Percentiles rank a stretch among this genome's conserved stretches.
phyloP scores from a whole-genome alignment of 225 moss, liverwort and hornwort species.

The Climacium dendroides region DNA sequence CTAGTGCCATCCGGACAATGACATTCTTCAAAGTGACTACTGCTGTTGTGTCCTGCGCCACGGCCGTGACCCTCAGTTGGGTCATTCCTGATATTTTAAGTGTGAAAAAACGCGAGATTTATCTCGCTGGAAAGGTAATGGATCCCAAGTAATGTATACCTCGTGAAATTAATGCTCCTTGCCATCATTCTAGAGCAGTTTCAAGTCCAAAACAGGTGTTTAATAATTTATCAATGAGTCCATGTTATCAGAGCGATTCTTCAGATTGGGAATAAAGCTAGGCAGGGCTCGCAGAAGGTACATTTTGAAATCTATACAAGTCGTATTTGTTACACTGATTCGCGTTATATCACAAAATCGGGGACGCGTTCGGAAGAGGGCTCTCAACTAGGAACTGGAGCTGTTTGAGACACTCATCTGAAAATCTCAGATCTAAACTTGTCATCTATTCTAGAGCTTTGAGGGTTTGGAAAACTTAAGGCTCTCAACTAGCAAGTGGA shows the following conservation, averaged over 20 bases:
- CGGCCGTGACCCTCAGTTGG: conserved; percentile 40
- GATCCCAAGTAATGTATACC: neutral
- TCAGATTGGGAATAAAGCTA: neutral
- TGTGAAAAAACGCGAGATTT: conserved; percentile 35
- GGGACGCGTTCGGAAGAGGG: neutral
- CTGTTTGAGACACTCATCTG: neutral
- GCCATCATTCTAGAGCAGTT: neutral
- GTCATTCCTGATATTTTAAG: conserved; percentile 44
- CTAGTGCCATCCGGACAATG: conserved; percentile 25
- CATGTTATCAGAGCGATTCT: neutral
- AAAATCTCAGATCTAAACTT: neutral
- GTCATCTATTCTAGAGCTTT: neutral
- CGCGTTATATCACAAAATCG: neutral
- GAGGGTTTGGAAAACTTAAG: neutral
- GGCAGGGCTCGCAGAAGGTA: neutral
- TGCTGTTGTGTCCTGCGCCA: conserved; percentile 39
- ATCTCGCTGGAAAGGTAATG: conserved; percentile 28
- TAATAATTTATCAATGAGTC: neutral
- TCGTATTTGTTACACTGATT: neutral
- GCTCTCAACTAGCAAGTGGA: neutral
- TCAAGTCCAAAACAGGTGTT: neutral
- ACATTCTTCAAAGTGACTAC: conserved; percentile 48
- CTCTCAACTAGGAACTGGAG: neutral
- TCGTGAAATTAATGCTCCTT: neutral
- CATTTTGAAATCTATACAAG: neutral